Evolutionary conservation across 805 yeast species (phyloP).

Genomic region (Naumovozyma baii): DNA sequence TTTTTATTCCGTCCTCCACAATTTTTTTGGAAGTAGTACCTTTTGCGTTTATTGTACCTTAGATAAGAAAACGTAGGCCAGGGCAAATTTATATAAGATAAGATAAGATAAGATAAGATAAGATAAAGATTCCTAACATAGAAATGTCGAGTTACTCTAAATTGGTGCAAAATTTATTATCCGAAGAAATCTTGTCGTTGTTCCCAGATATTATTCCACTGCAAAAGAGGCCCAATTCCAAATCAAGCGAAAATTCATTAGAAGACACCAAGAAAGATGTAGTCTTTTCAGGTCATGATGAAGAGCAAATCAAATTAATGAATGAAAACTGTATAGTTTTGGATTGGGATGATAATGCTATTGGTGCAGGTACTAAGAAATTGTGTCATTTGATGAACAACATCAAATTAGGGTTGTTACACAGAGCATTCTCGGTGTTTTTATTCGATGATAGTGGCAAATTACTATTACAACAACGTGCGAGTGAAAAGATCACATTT

Average conservation of each 20-base stretch:
- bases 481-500: slow-evolving; percentile 92
- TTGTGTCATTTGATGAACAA: slow-evolving; percentile 80
- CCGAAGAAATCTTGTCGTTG: slow-evolving; percentile 40
- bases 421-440: slow-evolving; percentile 95
- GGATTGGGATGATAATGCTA: slow-evolving; percentile 76
- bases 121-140: too few relatives aligned
- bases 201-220: slow-evolving; percentile 67
- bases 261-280: slow-evolving; percentile 23
- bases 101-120: too few relatives aligned
- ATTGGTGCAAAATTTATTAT: slow-evolving; percentile 44
- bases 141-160: slow-evolving; percentile 32
- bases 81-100: too few relatives aligned
- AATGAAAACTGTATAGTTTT: slow-evolving; percentile 92
- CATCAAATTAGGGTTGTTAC: slow-evolving; percentile 77
- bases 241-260: slow-evolving; percentile 29
- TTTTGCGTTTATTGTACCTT: too few relatives aligned
- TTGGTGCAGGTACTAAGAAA: slow-evolving; percentile 92
- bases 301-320: slow-evolving; percentile 90
- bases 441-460: slow-evolving; percentile 69
- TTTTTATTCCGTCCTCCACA: too few relatives aligned
- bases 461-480: slow-evolving; percentile 87
- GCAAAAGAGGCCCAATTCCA: slow-evolving; percentile 48
- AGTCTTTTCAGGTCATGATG: slow-evolving; percentile 79
- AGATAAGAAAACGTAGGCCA: too few relatives aligned
- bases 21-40: too few relatives aligned